phyloP scores from a whole-genome alignment of 129 eudicot genomes.

The Solidago caesia region DNA sequence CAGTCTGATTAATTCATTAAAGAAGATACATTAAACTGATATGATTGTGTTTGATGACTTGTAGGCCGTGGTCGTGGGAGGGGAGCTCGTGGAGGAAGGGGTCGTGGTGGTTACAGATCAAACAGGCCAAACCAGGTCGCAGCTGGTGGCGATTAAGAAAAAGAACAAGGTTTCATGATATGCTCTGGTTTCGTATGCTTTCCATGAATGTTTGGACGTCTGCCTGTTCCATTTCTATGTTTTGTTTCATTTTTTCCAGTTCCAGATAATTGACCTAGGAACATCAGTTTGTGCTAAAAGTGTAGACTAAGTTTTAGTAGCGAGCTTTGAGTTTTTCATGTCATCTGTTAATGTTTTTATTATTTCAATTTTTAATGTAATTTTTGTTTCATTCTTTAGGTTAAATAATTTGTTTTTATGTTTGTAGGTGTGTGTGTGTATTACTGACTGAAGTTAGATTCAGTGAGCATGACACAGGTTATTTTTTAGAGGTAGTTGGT shows the following conservation, averaged over 20 bases:
- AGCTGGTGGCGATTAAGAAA: conserved; percentile 44
- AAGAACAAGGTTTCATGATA: conserved; percentile 1
- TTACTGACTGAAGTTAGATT: conserved; percentile 20
- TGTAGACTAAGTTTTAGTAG: conserved; percentile 47
- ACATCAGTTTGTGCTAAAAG: conserved; percentile 41
- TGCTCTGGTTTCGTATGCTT: conserved; percentile 26
- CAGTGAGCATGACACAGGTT: conserved; percentile 22
- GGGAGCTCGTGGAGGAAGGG: conserved; percentile 64
- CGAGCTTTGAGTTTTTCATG: conserved; percentile 32
- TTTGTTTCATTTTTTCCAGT: conserved; percentile 15
- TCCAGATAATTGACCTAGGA: conserved; percentile 40
- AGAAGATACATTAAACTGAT: not conserved
- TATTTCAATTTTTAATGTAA: conserved; percentile 34
- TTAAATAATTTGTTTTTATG: not conserved
- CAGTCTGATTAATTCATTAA: not conserved
- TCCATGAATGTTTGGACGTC: conserved; percentile 34
- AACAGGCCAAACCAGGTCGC: conserved; percentile 49
- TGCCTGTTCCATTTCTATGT: conserved; percentile 43
- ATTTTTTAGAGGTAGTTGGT: not conserved
- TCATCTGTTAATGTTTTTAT: conserved; percentile 29
- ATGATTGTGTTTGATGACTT: conserved; percentile 10
- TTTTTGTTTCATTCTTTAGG: not conserved
- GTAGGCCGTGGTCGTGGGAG: conserved; percentile 95
- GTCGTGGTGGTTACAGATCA: conserved; percentile 66
- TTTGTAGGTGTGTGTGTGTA: conserved; percentile 9